phyloP scores from a whole-genome alignment of 2,329 filamentous ascomycete species.

The Hypomyces perniciosus region DNA sequence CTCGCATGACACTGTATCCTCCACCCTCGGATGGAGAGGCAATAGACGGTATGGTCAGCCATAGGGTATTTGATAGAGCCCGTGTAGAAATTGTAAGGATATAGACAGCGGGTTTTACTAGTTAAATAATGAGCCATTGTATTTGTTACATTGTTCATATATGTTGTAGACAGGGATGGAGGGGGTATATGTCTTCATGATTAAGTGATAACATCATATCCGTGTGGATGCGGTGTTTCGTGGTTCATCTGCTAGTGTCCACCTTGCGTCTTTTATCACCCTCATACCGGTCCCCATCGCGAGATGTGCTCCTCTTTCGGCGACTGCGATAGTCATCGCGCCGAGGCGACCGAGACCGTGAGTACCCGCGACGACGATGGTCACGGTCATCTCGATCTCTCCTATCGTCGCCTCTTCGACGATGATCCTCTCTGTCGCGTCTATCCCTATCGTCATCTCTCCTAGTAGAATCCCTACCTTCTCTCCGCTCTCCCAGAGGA shows the following conservation, averaged over 20 bases:
- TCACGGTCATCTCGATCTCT: constrained; percentile 4
- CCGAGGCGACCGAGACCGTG: constrained; percentile 50
- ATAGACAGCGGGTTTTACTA: constrained; percentile 25
- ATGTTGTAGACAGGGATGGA: neutral
- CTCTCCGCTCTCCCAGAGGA: constrained; percentile 58
- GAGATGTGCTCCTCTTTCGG: constrained; percentile 53
- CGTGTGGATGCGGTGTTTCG: neutral
- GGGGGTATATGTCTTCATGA: constrained; percentile 2
- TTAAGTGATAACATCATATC: neutral
- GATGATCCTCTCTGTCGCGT: constrained; percentile 28
- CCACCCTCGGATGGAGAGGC: constrained; percentile 54
- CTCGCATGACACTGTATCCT: constrained; percentile 69
- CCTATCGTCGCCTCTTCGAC: constrained; percentile 19
- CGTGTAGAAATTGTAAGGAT: constrained; percentile 85
- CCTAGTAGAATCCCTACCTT: constrained; percentile 20
- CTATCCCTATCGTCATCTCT: constrained; percentile 26
- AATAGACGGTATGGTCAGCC: constrained; percentile 54
- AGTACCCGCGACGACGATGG: constrained; percentile 23
- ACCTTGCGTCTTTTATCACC: constrained; percentile 56
- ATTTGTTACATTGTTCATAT: neutral
- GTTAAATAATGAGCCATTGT: neutral
- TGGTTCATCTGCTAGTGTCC: constrained; percentile 33
- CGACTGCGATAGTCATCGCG: constrained; percentile 41
- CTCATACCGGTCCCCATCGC: constrained; percentile 48
- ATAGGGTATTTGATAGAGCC: constrained; percentile 74